A percentile compares a stretch with the other conserved stretches of the same genome.
These are phyloP conservation scores for Telopea speciosissima DNA, from an alignment of 177 flowering plant species.

Conservation along the genomic window DNA sequence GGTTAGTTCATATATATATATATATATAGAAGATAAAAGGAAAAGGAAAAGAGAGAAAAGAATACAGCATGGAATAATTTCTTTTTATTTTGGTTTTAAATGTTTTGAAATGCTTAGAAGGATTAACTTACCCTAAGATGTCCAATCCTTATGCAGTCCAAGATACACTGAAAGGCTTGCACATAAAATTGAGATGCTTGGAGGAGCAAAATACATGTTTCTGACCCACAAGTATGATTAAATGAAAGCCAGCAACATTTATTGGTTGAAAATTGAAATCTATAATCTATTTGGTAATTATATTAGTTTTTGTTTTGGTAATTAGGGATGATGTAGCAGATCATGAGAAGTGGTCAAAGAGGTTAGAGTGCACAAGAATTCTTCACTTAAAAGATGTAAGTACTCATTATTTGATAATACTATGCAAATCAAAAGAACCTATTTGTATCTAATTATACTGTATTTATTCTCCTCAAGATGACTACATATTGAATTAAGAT, in stretches of 20 bases:
- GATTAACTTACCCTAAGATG: no score
- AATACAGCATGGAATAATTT: no score
- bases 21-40: no score
- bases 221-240: conserved; percentile 44
- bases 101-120: no score
- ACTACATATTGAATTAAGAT: no score
- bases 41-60: no score
- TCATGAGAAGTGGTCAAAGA: conserved; percentile 46
- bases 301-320: conserved; percentile 9
- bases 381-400: conserved; percentile 42
- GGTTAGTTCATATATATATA: conserved; percentile 20
- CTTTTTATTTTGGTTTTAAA: no score
- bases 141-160: conserved; percentile 30
- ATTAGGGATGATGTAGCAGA: conserved; percentile 58
- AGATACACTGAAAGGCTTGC: conserved; percentile 39
- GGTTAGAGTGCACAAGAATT: conserved; percentile 39
- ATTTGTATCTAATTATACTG: no score
- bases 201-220: conserved; percentile 58
- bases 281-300: neutral
- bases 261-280: neutral
- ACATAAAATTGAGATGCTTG: conserved; percentile 37
- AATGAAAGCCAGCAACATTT: neutral
- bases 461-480: no score
- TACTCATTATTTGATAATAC: neutral
- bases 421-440: neutral